Percentiles rank a stretch among this genome's conserved stretches.
These are phyloP conservation scores for Buxus sempervirens DNA, from an alignment of 164 flowering plant genomes.

Conservation along the genomic window DNA sequence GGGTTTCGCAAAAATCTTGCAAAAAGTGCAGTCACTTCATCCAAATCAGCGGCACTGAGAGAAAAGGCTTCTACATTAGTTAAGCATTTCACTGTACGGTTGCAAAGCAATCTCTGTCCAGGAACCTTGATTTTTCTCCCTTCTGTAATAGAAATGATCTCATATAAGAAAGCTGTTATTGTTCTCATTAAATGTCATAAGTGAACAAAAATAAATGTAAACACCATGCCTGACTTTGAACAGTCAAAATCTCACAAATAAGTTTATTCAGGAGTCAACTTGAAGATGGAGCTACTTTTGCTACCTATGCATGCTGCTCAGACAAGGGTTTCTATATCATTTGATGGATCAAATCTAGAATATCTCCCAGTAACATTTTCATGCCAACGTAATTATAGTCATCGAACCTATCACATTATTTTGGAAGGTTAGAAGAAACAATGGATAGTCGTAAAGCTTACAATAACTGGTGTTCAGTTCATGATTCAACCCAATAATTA, in stretches of 20 bases:
- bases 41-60: slow-evolving; percentile 68
- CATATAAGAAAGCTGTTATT: not conserved
- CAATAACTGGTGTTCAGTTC: too few relatives aligned
- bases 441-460: too few relatives aligned
- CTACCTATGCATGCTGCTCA: not conserved
- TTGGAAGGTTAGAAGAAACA: too few relatives aligned
- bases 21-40: slow-evolving; percentile 66
- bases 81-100: slow-evolving; percentile 55
- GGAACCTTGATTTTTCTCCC: slow-evolving; percentile 29
- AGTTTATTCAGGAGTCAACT: not conserved
- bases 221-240: too few relatives aligned
- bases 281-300: not conserved
- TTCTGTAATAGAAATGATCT: slow-evolving; percentile 30
- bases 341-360: too few relatives aligned
- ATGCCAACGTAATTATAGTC: too few relatives aligned
- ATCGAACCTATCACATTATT: too few relatives aligned
- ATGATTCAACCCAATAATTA: too few relatives aligned
- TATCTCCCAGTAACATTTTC: too few relatives aligned
- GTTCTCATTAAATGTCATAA: not conserved
- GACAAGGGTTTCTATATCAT: not conserved
- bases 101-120: slow-evolving; percentile 50
- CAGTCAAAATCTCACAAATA: not conserved
- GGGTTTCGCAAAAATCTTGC: slow-evolving; percentile 59
- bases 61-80: slow-evolving; percentile 84
- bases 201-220: too few relatives aligned